Evolutionary conservation across 1,139 yeast species (phyloP), one percentile per base, ranked within the genome.

Genomic region (Taiozyma sp.): DNA sequence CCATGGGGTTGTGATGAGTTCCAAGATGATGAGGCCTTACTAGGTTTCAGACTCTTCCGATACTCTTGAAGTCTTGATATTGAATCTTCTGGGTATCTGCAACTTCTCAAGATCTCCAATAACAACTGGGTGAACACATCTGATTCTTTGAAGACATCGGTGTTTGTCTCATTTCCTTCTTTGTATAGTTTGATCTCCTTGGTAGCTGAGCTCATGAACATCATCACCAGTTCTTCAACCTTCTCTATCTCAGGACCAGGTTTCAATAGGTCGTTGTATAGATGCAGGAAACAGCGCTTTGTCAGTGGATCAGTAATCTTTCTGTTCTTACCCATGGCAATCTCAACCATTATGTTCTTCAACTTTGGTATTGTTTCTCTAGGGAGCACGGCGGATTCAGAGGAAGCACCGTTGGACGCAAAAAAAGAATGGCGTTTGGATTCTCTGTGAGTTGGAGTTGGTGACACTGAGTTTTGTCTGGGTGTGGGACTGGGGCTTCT

Each of bases 171-270:
- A 14, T 69, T 63, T 2, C 65, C 69, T 5, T 74, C 74, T 3
- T 68, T 62, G 1, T 79, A 79, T 42, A 80, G 57, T 56, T 83
- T 82, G 40, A 86, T 65, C 64, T 85, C 92, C 57, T 81, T 84
- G 51, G 82, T 81, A 9, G 88, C 83, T 53, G 80, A 75, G 27
- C 84, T 76, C 23, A 85, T 79, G 64, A 87, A 88, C 64, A 78
- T 74, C 72, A 84, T 79, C 9, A 87, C 78, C 48, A 87, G 69
- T 52, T 82, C 86, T 57, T 85, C 92, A 1, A 83, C 80, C 39
- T 79, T 75, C 42, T 73, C 71, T 51, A 76, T 75, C 65, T 43
- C 65, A 59, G 54, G 75, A 71, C 72, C 71, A 2, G 87, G 83
- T 47, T 79, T 81, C 43, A 85, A 68, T 27, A 83, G 61, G 48